Evolutionary conservation across 2,329 filamentous ascomycete species (phyloP).

Genomic region (Aureobasidium zeae): DNA sequence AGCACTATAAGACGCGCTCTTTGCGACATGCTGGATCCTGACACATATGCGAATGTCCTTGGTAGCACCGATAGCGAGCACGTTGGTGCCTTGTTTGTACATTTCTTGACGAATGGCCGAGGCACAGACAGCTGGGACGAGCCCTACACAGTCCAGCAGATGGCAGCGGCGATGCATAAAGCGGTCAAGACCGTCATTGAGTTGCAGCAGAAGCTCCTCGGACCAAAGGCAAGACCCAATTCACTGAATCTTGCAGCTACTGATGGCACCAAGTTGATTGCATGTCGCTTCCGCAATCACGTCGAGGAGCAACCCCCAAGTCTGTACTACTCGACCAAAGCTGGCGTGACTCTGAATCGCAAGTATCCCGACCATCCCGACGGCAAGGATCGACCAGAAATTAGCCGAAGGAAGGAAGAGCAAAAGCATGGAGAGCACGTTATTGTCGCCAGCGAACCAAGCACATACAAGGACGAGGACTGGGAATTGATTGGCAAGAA

Average conservation of each 20-base stretch:
- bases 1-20: constrained; percentile 38
- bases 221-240: constrained; percentile 36
- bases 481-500: constrained; percentile 45
- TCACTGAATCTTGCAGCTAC: constrained; percentile 46
- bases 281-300: constrained; percentile 46
- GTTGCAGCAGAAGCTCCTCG: constrained; percentile 39
- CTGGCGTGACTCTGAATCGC: constrained; percentile 44
- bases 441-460: constrained; percentile 47
- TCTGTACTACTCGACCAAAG: constrained; percentile 41
- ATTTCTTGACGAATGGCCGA: constrained; percentile 33
- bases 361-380: constrained; percentile 44
- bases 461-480: constrained; percentile 43
- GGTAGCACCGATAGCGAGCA: constrained; percentile 47
- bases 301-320: constrained; percentile 42
- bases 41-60: constrained; percentile 40
- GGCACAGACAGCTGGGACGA: constrained; percentile 36
- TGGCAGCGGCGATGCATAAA: constrained; percentile 37
- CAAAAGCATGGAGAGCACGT: constrained; percentile 41
- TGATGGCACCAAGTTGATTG: constrained; percentile 41
- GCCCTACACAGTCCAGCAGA: constrained; percentile 34
- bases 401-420: constrained; percentile 28
- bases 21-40: constrained; percentile 37
- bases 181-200: constrained; percentile 36
- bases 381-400: constrained; percentile 28
- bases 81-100: constrained; percentile 43